phyloP scores from a whole-genome alignment of 2,329 filamentous ascomycete genomes.

The Boeremia exigua region DNA sequence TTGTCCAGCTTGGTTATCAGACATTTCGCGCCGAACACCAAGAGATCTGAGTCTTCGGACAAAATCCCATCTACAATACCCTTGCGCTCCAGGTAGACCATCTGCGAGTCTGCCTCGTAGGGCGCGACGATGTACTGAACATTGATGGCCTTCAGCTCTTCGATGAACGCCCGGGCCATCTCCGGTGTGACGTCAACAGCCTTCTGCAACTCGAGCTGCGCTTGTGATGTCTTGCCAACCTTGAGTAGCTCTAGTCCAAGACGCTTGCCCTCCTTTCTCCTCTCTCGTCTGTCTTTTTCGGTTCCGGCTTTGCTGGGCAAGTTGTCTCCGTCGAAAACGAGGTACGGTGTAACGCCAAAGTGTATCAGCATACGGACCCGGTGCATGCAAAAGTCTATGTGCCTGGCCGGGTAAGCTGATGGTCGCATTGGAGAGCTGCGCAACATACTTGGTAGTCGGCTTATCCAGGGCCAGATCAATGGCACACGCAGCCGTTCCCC shows the following conservation, averaged over 20 bases:
- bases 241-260: constrained; percentile 79
- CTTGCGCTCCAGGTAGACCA: constrained; percentile 88
- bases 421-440: background rate
- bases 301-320: constrained; percentile 92
- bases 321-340: constrained; percentile 96
- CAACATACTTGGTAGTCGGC: constrained; percentile 79
- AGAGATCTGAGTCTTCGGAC: constrained; percentile 93
- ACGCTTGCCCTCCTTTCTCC: constrained; percentile 77
- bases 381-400: constrained; percentile 87
- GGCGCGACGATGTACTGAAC: constrained; percentile 92
- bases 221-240: constrained; percentile 80
- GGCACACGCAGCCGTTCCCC: constrained; percentile 87
- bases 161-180: constrained; percentile 91
- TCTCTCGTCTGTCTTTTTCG: constrained; percentile 76
- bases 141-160: constrained; percentile 80
- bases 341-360: constrained; percentile 90
- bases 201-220: constrained; percentile 88
- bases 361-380: constrained; percentile 93
- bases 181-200: constrained; percentile 93
- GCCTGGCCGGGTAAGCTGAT: constrained; percentile 60
- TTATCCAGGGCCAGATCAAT: constrained; percentile 88
- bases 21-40: constrained; percentile 92
- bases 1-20: constrained; percentile 93
- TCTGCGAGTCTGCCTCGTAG: constrained; percentile 96
- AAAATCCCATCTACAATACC: constrained; percentile 86